These are phyloP conservation scores for Saccharomyces hybrid DNA, from an alignment of 1,139 yeast genomes.

Conservation along the genomic window DNA sequence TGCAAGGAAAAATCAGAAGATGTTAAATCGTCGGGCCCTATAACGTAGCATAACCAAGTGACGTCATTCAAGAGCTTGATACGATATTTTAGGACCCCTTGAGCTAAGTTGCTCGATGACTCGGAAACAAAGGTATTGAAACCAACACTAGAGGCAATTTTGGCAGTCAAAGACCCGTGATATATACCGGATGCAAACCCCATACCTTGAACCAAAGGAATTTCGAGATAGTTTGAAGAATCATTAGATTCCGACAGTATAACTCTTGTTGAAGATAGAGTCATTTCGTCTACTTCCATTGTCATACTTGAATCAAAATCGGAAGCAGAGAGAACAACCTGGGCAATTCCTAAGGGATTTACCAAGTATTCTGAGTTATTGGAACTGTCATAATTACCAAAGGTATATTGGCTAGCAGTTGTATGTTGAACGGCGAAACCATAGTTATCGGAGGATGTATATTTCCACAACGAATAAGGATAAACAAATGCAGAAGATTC, in stretches of 20 bases:
- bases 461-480: slow-evolving; percentile 72
- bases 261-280: slow-evolving; percentile 30
- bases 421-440: slow-evolving; percentile 68
- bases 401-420: slow-evolving; percentile 48
- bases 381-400: slow-evolving; percentile 31
- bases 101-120: slow-evolving; percentile 28
- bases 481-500: slow-evolving; percentile 64
- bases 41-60: slow-evolving; percentile 42
- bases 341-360: slow-evolving; percentile 32
- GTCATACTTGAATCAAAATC: slow-evolving; percentile 24
- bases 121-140: slow-evolving; percentile 40
- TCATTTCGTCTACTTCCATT: slow-evolving; percentile 26
- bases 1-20: slow-evolving; percentile 32
- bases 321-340: slow-evolving; percentile 32
- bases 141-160: slow-evolving; percentile 55
- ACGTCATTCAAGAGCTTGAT: slow-evolving; percentile 35
- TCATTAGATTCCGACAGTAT: slow-evolving; percentile 20
- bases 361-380: slow-evolving; percentile 22
- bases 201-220: slow-evolving; percentile 57
- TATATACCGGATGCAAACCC: slow-evolving; percentile 63
- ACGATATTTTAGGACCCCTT: slow-evolving; percentile 33
- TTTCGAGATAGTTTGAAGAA: slow-evolving; percentile 24
- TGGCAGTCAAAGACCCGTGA: slow-evolving; percentile 44
- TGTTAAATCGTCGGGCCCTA: slow-evolving; percentile 32
- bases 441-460: slow-evolving; percentile 35